These are phyloP conservation scores for Dioscorea alata DNA, from an alignment of 106 monocot species.

Conservation along the genomic window DNA sequence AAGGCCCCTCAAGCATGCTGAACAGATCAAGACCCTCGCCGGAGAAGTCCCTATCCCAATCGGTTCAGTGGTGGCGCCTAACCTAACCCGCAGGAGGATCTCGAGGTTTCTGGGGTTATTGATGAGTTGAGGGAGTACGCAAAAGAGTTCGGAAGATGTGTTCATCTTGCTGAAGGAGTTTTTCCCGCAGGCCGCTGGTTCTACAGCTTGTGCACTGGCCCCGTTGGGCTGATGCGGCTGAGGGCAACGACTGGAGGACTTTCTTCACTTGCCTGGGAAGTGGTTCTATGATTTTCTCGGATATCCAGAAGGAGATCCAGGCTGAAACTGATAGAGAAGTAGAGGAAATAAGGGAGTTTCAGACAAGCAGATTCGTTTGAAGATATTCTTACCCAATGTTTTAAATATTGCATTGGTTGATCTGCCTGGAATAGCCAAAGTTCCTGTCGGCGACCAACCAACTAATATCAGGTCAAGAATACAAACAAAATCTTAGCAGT, in stretches of 20 bases:
- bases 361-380: constrained; percentile 87
- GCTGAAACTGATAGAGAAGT: constrained; percentile 95
- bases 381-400: constrained; percentile 93
- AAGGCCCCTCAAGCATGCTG: constrained; percentile 66
- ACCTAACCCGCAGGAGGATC: constrained; percentile 28
- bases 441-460: constrained; percentile 94
- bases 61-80: constrained; percentile 8
- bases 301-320: constrained; percentile 76
- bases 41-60: constrained; percentile 48
- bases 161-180: too few relatives aligned
- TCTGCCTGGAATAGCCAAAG: constrained; percentile 96
- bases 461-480: constrained; percentile 88
- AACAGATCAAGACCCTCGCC: constrained; percentile 78
- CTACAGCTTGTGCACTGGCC: constrained; percentile 72
- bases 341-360: constrained; percentile 88
- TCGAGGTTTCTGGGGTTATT: constrained; percentile 77
- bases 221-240: constrained; percentile 9
- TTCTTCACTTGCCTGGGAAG: constrained; percentile 68
- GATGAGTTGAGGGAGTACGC: constrained; percentile 89
- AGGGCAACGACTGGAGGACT: constrained; percentile 80
- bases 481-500: constrained; percentile 90
- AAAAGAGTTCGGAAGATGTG: constrained; percentile 79
- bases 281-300: constrained; percentile 66
- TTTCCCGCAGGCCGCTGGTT: constrained; percentile 66
- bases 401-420: constrained; percentile 91